Base-by-base conservation (phyloP, 2,329 filamentous ascomycete genomes). In the Mycosphaerella sp. region DNA sequence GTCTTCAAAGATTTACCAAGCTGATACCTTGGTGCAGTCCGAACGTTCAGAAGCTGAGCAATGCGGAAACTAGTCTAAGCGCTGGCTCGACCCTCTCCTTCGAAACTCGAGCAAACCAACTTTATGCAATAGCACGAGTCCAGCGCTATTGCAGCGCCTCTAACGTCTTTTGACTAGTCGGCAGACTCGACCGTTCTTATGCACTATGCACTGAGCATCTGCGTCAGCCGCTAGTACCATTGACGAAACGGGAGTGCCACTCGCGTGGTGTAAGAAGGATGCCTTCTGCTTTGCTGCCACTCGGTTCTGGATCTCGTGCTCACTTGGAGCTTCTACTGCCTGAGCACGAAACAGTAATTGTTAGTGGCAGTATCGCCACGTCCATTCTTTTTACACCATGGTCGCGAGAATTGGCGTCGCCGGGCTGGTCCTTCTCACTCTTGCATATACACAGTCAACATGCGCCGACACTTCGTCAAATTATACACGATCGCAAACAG, bases 341-440 rank as follows among this genome's bases (percentile, higher is more conserved):
- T 32, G 36, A 49, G 21, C 39, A 43, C n/a, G 14, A 26, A 42
- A 10, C 48, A 10, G 17, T 23, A 42, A 23, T 38, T 17, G 17
- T 12, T 45, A 34, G 56, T 56, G 54, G 56, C 45, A 34, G 41
- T 50, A 50, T 44, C 51, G 50, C 54, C 48, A 59, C 58, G 59
- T 60, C 54, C 59, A 55, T 51, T 60, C 56, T 49, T 58, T 60
- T 47, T 46, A 26, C 41, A 50, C 17, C 29, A 51, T 51, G 48
- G 11, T 23, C 32, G 26, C 26, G 5, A 23, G 17, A 2, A 17
- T 43, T 17, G 12, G 10, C 14, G 29, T 21, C 9, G 41, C 48
- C 29, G 41, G 40, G 8, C 39, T 38, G 4, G 29, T 34, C 23
- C 40, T 57, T 26, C 11, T 50, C 23, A 39, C 58, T 7, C 9